Conservation (phyloP, 495 filamentous ascomycete species). For the Collariella sp. region DNA sequence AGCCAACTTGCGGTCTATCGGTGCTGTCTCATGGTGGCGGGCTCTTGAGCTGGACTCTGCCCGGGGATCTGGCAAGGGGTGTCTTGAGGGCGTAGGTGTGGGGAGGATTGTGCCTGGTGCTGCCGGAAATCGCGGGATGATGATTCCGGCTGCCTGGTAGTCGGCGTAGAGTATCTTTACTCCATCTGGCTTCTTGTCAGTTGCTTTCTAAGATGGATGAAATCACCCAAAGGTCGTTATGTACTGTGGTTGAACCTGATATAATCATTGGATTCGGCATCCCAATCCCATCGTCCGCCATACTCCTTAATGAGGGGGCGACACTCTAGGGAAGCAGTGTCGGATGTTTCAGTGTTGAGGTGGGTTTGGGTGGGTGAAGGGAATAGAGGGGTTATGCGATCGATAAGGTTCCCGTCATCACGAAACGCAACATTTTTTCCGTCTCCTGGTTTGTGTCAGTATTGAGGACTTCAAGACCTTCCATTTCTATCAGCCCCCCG, state of each 20-base stretch:
- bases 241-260: neutral
- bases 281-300: constrained; percentile 13
- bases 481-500: too few species aligned
- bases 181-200: neutral
- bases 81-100: too few species aligned
- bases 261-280: constrained; percentile 1
- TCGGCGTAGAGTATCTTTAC: constrained; percentile 1
- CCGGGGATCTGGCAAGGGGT: too few species aligned
- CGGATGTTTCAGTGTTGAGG: neutral
- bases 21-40: neutral
- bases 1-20: neutral
- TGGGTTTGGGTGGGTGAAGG: neutral
- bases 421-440: neutral
- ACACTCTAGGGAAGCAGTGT: neutral
- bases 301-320: constrained; percentile 5
- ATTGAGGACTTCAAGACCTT: too few species aligned
- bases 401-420: too few species aligned
- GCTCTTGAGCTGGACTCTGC: neutral
- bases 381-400: neutral
- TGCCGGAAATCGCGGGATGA: too few species aligned
- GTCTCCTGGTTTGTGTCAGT: neutral
- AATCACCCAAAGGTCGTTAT: neutral
- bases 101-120: too few species aligned
- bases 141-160: constrained; percentile 1
- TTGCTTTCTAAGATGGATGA: neutral